These are phyloP conservation scores for Entomophthora muscae DNA, from an alignment of 371 early-diverging fungal species.

Conservation along the genomic window DNA sequence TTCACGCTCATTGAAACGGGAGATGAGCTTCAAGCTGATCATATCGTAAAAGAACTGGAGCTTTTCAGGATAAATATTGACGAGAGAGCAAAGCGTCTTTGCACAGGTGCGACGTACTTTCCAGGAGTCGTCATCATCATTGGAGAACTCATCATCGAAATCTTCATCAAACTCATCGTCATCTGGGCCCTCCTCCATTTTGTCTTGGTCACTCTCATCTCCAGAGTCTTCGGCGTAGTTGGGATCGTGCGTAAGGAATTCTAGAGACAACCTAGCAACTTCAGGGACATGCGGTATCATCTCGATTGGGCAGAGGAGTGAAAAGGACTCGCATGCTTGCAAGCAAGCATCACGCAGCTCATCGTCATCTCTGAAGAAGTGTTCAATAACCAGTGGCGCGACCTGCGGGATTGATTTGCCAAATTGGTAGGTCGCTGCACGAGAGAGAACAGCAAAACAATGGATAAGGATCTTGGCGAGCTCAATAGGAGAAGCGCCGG, in stretches of 20 bases:
- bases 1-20: constrained; percentile 75
- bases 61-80: constrained; percentile 40
- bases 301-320: constrained; percentile 57
- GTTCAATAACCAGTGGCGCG: constrained; percentile 41
- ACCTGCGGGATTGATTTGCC: constrained; percentile 45
- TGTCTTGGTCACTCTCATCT: constrained; percentile 49
- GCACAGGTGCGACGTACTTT: constrained; percentile 77
- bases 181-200: constrained; percentile 51
- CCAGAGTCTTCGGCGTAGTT: constrained; percentile 55
- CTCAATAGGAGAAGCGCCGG: constrained; percentile 10
- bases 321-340: constrained; percentile 59
- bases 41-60: constrained; percentile 36
- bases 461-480: not conserved
- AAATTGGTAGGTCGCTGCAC: constrained; percentile 44
- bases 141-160: constrained; percentile 60
- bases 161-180: constrained; percentile 49
- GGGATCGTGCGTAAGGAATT: constrained; percentile 70
- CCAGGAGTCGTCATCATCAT: constrained; percentile 76
- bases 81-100: constrained; percentile 59
- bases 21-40: constrained; percentile 55
- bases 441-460: constrained; percentile 18
- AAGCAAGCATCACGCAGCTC: constrained; percentile 48
- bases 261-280: constrained; percentile 39
- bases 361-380: constrained; percentile 48
- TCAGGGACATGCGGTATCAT: constrained; percentile 36